Evolutionary conservation across 192 early-diverging fungal genomes (phyloP).

Genomic region (Linnemannia zychae): DNA sequence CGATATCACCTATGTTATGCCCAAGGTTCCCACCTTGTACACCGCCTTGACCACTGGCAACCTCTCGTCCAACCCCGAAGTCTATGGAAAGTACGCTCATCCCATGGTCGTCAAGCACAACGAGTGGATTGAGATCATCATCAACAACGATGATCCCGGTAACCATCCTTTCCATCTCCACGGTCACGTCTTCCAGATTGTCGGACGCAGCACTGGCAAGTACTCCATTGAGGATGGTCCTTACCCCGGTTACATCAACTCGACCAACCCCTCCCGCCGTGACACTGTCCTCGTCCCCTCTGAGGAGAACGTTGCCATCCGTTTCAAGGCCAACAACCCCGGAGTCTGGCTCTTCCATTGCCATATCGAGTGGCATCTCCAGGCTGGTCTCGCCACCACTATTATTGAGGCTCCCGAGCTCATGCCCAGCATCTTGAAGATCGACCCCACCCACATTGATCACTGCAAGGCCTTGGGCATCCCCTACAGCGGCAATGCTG

Average conservation of each 20-base stretch:
- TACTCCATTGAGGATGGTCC: constrained; percentile 62
- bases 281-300: constrained; percentile 83
- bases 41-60: constrained; percentile 73
- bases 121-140: constrained; percentile 75
- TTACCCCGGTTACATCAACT: constrained; percentile 56
- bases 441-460: constrained; percentile 57
- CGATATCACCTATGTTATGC: constrained; percentile 74
- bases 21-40: constrained; percentile 75
- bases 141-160: constrained; percentile 83
- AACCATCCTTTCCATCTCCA: constrained; percentile 89
- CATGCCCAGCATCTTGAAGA: constrained; percentile 67
- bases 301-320: constrained; percentile 76
- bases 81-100: constrained; percentile 77
- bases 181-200: constrained; percentile 86
- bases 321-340: constrained; percentile 86
- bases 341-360: constrained; percentile 91
- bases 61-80: constrained; percentile 59
- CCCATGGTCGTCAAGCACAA: constrained; percentile 73
- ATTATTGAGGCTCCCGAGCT: constrained; percentile 81
- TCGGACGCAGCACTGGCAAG: constrained; percentile 67
- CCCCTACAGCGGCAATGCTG: constrained; percentile 76
- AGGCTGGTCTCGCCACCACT: constrained; percentile 77
- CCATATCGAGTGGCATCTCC: constrained; percentile 86
- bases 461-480: constrained; percentile 74
- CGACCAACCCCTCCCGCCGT: constrained; percentile 74